Percentiles rank a stretch among this genome's conserved stretches.
These are phyloP conservation scores for Adansonia grandidieri DNA, from an alignment of 441 rosid genomes.

Conservation along the genomic window DNA sequence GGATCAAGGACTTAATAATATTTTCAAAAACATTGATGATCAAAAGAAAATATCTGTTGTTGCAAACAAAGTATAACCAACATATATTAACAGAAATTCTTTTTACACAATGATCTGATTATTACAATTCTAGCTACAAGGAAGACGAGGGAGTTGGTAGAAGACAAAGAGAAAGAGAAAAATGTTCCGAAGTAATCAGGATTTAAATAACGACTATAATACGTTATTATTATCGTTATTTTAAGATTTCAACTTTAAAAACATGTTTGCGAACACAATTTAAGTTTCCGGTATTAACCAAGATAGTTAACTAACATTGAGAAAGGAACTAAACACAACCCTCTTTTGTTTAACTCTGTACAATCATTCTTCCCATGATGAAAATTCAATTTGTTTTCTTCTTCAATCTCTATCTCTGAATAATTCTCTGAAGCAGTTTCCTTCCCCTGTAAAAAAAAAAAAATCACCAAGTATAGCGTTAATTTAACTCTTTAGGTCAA, in stretches of 20 bases:
- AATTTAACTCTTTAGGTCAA: slow-evolving; percentile 12
- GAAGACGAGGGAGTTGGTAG: neutral
- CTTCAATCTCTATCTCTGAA: slow-evolving; percentile 36
- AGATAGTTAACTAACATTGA: slow-evolving; percentile 71
- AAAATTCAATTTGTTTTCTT: slow-evolving; percentile 38
- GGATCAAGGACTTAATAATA: neutral
- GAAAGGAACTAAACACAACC: slow-evolving; percentile 76
- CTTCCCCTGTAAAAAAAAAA: slow-evolving; percentile 42
- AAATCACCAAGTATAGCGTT: neutral
- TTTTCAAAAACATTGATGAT: no score
- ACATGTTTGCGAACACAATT: neutral
- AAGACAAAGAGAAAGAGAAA: no score
- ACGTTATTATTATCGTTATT: neutral
- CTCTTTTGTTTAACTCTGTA: slow-evolving; percentile 67
- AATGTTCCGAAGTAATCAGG: no score
- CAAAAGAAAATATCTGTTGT: neutral
- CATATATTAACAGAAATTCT: slow-evolving; percentile 18
- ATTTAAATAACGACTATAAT: neutral
- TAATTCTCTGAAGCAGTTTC: slow-evolving; percentile 35
- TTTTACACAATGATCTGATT: slow-evolving; percentile 17
- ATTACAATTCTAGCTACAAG: neutral
- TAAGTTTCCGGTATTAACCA: slow-evolving; percentile 35
- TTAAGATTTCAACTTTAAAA: neutral
- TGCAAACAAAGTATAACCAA: neutral
- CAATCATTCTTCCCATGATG: slow-evolving; percentile 34